These are phyloP conservation scores for Monilinia vaccinii-corymbosi DNA, from an alignment of 2,329 filamentous ascomycete species.

Conservation along the genomic window DNA sequence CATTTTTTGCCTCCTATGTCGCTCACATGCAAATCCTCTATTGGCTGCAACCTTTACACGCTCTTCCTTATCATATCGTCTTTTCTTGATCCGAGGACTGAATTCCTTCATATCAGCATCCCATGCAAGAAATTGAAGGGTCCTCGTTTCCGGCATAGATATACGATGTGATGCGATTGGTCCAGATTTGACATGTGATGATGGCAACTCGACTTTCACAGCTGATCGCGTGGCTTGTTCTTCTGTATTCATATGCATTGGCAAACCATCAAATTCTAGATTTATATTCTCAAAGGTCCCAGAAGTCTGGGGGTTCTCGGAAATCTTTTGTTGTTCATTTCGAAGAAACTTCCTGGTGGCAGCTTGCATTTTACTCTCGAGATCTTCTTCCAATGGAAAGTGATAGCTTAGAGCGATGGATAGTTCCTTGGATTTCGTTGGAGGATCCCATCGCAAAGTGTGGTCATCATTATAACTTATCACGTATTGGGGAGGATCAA, in stretches of 20 bases:
- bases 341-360: slow-evolving; percentile 12
- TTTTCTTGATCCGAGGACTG: slow-evolving; percentile 10
- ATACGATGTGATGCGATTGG: background rate
- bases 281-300: background rate
- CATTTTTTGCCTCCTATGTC: slow-evolving; percentile 15
- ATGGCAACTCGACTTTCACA: background rate
- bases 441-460: slow-evolving; percentile 15
- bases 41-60: slow-evolving; percentile 15
- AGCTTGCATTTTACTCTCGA: slow-evolving; percentile 17
- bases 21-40: slow-evolving; percentile 16
- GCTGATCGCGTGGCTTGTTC: background rate
- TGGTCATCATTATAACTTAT: slow-evolving; percentile 14
- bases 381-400: slow-evolving; percentile 13
- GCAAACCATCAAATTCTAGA: background rate
- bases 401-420: slow-evolving; percentile 18
- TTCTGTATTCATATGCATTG: background rate
- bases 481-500: slow-evolving; percentile 12
- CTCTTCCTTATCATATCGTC: slow-evolving; percentile 14
- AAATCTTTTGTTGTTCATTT: slow-evolving; percentile 5
- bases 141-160: slow-evolving; percentile 5
- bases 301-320: background rate
- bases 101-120: slow-evolving; percentile 12
- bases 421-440: slow-evolving; percentile 14
- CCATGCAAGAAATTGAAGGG: slow-evolving; percentile 9
- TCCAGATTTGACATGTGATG: slow-evolving; percentile 1